Evolutionary conservation across 148 eudicot genomes (phyloP), one percentile per base, ranked within the genome.

Genomic region (Chenopodium suecicum): DNA sequence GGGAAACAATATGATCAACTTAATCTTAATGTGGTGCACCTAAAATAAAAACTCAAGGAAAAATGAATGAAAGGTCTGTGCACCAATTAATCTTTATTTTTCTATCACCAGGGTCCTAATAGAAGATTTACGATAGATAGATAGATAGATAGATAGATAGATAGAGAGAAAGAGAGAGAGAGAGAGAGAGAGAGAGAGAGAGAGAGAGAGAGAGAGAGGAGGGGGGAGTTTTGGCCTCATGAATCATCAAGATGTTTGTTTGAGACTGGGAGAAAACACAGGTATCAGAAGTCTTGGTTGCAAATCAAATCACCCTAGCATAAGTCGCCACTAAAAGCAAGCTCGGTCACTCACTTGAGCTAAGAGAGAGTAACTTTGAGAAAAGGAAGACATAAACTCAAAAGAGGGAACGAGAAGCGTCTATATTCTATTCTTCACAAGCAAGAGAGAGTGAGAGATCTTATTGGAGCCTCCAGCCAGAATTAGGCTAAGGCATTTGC

Each of bases 1-100:
- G 11, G 2, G 41, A 86, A 79, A 23, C 80, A 77, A 41, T 14
- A 63, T 16, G 58, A 60, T 64, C 71, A 27, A 46, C 47, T 79
- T 56, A 25, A 52, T 67, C 16, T 12, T 74, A 41, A 58, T 60
- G 7, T 29, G 9, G 67, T 54, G 29, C 60, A 41, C 29, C n/a
- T 16, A 37, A 80, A 47, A 27, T 66, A 20, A 62, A 4, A 80
- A 29, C 20, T 9, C 71, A 74, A 20, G 47, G 17, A 29, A 64
- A 23, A 75, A 25, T 19, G 23, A 58, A 9, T 27, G 72, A 44
- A 10, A 22, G 19, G 75, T 67, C 70, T 41, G 44, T 41, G 17
- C 70, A 32, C 22, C n/a, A 2, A 27, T 5, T 7, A 2, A 17
- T 34, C n/a, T 8, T 2, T 2, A 48, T 73, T 34, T 48, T 46